phyloP scores from a whole-genome alignment of 352 stramenopile genomes.

The Phytopythium helicoides region DNA sequence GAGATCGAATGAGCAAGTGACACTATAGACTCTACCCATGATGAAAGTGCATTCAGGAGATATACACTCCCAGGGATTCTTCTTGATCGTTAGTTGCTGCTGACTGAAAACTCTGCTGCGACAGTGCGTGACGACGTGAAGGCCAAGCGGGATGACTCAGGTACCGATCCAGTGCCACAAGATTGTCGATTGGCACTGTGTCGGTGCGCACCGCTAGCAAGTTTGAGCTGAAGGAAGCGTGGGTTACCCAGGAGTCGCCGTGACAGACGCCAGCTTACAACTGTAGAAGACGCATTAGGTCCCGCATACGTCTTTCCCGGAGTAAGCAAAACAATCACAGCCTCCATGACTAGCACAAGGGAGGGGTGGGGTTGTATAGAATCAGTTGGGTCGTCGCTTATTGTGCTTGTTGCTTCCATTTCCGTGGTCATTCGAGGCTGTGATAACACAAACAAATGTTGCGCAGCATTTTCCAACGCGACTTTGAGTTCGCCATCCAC shows the following conservation, averaged over 20 bases:
- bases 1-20: slow-evolving; percentile 36
- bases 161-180: slow-evolving; percentile 53
- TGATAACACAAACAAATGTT: slow-evolving; percentile 22
- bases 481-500: slow-evolving; percentile 46
- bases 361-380: not conserved
- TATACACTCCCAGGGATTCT: slow-evolving; percentile 7
- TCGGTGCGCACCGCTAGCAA: slow-evolving; percentile 42
- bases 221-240: slow-evolving; percentile 42
- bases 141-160: slow-evolving; percentile 57
- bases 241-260: slow-evolving; percentile 47
- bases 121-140: slow-evolving; percentile 21
- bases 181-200: slow-evolving; percentile 46
- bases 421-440: slow-evolving; percentile 12
- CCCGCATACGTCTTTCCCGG: slow-evolving; percentile 61
- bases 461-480: slow-evolving; percentile 37
- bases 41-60: slow-evolving; percentile 45
- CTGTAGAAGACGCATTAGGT: slow-evolving; percentile 30
- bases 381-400: not conserved
- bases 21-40: slow-evolving; percentile 50
- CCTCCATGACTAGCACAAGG: slow-evolving; percentile 77
- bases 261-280: slow-evolving; percentile 71
- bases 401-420: slow-evolving; percentile 24
- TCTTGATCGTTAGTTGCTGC: not conserved
- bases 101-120: not conserved
- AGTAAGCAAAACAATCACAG: slow-evolving; percentile 75